These are phyloP conservation scores for Basidiobolus meristosporus DNA, from an alignment of 371 early-diverging fungal genomes.

Conservation along the genomic window DNA sequence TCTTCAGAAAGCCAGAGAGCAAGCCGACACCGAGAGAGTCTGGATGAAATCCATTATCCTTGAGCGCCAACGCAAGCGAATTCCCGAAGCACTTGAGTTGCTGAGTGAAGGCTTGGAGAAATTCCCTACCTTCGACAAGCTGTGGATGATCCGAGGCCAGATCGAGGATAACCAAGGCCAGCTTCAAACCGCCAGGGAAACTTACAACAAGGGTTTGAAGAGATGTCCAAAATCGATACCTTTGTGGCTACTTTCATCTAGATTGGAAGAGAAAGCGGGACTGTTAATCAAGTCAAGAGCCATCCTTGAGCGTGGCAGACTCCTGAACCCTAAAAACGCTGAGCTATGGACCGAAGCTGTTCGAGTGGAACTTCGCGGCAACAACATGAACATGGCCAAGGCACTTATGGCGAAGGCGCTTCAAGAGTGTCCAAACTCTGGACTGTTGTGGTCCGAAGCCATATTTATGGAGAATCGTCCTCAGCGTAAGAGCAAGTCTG, in stretches of 20 bases:
- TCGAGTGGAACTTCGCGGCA: constrained; percentile 53
- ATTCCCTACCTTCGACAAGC: constrained; percentile 65
- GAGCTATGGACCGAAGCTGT: constrained; percentile 82
- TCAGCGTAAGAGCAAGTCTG: constrained; percentile 67
- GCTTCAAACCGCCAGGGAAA: constrained; percentile 47
- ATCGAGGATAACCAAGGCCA: constrained; percentile 33
- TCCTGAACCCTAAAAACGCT: constrained; percentile 59
- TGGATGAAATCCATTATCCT: constrained; percentile 91
- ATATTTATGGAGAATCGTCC: constrained; percentile 77
- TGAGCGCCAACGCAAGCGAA: constrained; percentile 56
- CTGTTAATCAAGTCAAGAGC: constrained; percentile 66
- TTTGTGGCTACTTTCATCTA: constrained; percentile 64
- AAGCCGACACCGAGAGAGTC: constrained; percentile 39
- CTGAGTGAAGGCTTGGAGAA: constrained; percentile 41
- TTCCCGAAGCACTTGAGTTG: constrained; percentile 42
- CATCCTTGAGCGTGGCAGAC: constrained; percentile 68
- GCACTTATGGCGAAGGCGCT: constrained; percentile 71
- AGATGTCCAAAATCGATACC: constrained; percentile 52
- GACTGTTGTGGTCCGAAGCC: constrained; percentile 73
- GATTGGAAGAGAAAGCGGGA: constrained; percentile 57
- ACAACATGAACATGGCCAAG: constrained; percentile 51
- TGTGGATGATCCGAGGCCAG: constrained; percentile 89
- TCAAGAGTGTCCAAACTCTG: constrained; percentile 80
- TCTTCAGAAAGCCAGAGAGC: constrained; percentile 52
- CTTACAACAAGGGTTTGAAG: constrained; percentile 58